Evolutionary conservation across 208 protist genomes (phyloP).

Genomic region (Leishmania arabica): DNA sequence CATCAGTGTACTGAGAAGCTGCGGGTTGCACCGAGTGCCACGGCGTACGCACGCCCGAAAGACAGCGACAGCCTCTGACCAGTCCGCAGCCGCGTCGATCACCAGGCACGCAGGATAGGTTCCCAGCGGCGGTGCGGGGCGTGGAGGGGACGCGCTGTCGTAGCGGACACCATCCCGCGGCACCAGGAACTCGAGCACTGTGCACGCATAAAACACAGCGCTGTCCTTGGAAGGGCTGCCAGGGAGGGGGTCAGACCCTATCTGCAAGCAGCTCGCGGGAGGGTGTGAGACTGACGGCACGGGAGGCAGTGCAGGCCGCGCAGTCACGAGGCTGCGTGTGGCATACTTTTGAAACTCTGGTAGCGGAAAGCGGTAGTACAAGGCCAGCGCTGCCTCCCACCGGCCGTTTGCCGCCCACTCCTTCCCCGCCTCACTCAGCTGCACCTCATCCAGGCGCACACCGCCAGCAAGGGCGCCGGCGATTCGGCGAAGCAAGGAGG

Average conservation of each 20-base stretch:
- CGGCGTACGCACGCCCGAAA: constrained; percentile 47
- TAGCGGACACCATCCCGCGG: constrained; percentile 17
- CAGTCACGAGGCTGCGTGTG: constrained; percentile 36
- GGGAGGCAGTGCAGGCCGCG: constrained; percentile 8
- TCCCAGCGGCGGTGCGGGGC: constrained; percentile 24
- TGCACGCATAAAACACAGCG: background rate
- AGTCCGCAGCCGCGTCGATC: constrained; percentile 25
- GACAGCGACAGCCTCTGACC: constrained; percentile 42
- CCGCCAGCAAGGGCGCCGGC: constrained; percentile 52
- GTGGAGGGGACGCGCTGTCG: background rate
- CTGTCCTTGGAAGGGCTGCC: background rate
- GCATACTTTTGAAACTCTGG: constrained; percentile 64
- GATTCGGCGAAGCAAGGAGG: constrained; percentile 30
- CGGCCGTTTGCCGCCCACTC: constrained; percentile 44
- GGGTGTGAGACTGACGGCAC: background rate
- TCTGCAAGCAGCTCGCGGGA: background rate
- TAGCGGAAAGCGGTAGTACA: constrained; percentile 55
- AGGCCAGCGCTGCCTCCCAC: constrained; percentile 51
- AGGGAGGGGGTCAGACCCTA: background rate
- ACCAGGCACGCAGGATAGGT: constrained; percentile 27
- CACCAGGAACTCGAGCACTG: constrained; percentile 22
- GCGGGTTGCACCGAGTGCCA: constrained; percentile 61
- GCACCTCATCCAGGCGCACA: constrained; percentile 60
- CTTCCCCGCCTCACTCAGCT: constrained; percentile 55
- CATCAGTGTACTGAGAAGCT: constrained; percentile 67